Evolutionary conservation across 2,329 filamentous ascomycete genomes (phyloP), one percentile per base, ranked within the genome.

Genomic region (Chalaropsis thielavioides): DNA sequence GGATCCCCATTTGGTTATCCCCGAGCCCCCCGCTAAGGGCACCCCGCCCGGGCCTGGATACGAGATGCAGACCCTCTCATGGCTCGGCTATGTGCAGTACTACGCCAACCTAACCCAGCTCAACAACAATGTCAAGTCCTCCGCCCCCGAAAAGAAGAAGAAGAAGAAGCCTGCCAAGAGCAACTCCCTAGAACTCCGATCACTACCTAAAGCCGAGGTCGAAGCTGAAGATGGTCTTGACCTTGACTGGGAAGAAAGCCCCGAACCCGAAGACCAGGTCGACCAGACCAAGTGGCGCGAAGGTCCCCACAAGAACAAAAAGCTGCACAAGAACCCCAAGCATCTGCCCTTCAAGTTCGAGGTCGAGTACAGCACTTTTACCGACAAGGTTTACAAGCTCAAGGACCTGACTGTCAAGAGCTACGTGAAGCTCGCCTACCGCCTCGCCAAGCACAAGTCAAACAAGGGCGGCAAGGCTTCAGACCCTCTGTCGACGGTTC

Each of bases 41-140:
- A 76, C 87, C 7, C 83, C 84, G 5, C 92, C 92, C 0, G 94
- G 94, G 0, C 94, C 94, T 0, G 94, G 90, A 7, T 97, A 99
- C 75, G 90, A 86, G 22, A 85, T 88, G 7, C 94, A 99, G 72
- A 79, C 89, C 0, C 78, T 97, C 44, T 89, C 90, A 0, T 79
- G 92, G 68, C 80, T 87, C 2, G 85, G 89, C 4, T 96, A 90
- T 74, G 90, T 85, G 3, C 94, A 99, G 71, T 96, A 95, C 74
- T 96, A 85, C 74, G 91, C 92, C 67, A 99, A 99, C 73, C 77
- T 99, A n/a, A 97, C 92, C 0, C 77, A 83, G 66, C 86, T 96
- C 75, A 95, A 97, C 75, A 89, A 91, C 70, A 83, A 88, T 67
- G 80, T 85, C 60, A 64, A 64, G 8, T 60, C 35, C 19, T 58